Conservation (phyloP, 768 basidiomycete species). For the Kwoniella mangroviensis region DNA sequence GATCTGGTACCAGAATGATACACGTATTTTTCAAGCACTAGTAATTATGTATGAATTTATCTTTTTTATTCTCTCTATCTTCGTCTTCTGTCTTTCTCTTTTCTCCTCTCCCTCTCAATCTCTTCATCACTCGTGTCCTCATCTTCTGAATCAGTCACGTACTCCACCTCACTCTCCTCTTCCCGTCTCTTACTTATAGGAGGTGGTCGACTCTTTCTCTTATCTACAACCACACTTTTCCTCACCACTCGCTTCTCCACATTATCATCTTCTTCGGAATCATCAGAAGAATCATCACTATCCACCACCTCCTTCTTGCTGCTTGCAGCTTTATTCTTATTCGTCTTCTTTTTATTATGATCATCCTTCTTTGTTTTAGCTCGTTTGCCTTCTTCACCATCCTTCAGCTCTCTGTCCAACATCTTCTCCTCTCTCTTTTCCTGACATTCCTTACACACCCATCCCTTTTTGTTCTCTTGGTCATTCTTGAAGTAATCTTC, state of each 20-base stretch:
- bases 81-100: background rate
- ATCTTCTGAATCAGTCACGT: background rate
- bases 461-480: background rate
- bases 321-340: background rate
- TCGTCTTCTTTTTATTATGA: background rate
- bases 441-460: conserved; percentile 16
- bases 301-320: background rate
- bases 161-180: conserved; percentile 2
- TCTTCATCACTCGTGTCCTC: conserved; percentile 6
- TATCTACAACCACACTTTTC: background rate
- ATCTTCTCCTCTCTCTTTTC: conserved; percentile 9
- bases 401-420: conserved; percentile 4
- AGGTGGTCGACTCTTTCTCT: conserved; percentile 8
- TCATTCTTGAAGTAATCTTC: conserved; percentile 20
- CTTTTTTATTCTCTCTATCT: background rate
- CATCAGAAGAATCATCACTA: background rate
- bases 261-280: conserved; percentile 2
- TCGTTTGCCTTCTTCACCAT: background rate
- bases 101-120: background rate
- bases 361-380: background rate
- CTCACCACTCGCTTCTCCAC: background rate
- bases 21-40: no score
- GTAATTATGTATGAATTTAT: background rate
- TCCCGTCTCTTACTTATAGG: background rate
- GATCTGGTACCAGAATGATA: background rate